Evolutionary conservation across 331 rosid genomes (phyloP), one percentile per base, ranked within the genome.

Genomic region (Rosa hybrid): DNA sequence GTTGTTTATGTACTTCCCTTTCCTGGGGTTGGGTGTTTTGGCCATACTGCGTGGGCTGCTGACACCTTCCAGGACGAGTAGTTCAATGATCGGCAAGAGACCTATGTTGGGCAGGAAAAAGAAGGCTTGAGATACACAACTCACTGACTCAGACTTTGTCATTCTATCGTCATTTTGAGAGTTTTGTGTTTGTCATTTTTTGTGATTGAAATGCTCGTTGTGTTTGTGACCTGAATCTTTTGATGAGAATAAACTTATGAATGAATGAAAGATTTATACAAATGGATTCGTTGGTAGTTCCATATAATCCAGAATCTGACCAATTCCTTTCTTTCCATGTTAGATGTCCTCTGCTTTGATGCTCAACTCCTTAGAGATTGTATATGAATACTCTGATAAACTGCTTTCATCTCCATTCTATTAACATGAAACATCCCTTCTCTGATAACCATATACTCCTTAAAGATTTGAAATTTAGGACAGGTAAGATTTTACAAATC

Each of bases 31-130:
- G 50, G 89, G 92, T 59, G 83, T 87, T 76, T 34, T 91, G 70
- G 92, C 93, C 45, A 73, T 46, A 49, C 77, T 90, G 48, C 84
- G 97, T 6, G 98, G 98, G 25, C 81, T 93, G 71, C 62, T 88
- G 69, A 69, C 88, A n/a, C 60, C 67, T 44, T 82, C 89, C 21
- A 60, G 75, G 68, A 80, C 81, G 51, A 11, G 79, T 12, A 12
- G 78, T 45, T 86, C 88, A 4, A 12, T 74, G 60, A 77, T 44
- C 12, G 86, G 89, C 78, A 86, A 81, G 60, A 77, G 87, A 83
- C 62, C 80, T 56, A 79, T 82, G 45, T 1, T 86, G 79, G 82
- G 85, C 20, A 80, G 90, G 87, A 94, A 91, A 83, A 94, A 92
- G 82, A 72, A 89, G 71, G 91, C 87, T 81, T 94, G 87, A 92